These are phyloP conservation scores for Colletotrichum neosansevieriae DNA, from an alignment of 2,329 filamentous ascomycete genomes.

Conservation along the genomic window DNA sequence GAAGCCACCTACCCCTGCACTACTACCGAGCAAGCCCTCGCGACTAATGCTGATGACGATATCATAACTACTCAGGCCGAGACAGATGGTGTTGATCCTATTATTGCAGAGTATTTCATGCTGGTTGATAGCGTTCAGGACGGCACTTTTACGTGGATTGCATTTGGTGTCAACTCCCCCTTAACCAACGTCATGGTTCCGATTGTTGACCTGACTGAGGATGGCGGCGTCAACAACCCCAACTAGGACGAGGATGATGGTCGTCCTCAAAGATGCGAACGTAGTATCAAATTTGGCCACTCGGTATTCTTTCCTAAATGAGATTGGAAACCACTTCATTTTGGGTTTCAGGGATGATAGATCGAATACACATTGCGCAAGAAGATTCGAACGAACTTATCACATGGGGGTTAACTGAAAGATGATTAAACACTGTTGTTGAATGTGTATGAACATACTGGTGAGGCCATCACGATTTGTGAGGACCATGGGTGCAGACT, in stretches of 20 bases:
- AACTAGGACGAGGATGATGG: background rate
- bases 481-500: too few species aligned
- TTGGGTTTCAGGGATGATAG: too few species aligned
- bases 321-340: too few species aligned
- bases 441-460: too few species aligned
- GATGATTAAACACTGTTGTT: too few species aligned
- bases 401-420: too few species aligned
- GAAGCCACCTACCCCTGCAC: conserved; percentile 61
- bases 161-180: background rate
- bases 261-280: background rate
- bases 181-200: background rate
- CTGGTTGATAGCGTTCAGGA: background rate
- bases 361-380: too few species aligned
- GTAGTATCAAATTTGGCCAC: too few species aligned
- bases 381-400: too few species aligned
- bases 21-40: conserved; percentile 59
- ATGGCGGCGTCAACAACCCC: background rate
- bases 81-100: background rate
- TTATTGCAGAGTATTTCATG: background rate
- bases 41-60: conserved; percentile 37
- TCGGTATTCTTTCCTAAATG: too few species aligned
- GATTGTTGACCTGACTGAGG: background rate
- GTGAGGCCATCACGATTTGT: too few species aligned
- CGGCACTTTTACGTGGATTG: background rate
- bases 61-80: background rate